Base-by-base conservation (phyloP, 352 stramenopile species). In the Phytophthora citrophthora region DNA sequence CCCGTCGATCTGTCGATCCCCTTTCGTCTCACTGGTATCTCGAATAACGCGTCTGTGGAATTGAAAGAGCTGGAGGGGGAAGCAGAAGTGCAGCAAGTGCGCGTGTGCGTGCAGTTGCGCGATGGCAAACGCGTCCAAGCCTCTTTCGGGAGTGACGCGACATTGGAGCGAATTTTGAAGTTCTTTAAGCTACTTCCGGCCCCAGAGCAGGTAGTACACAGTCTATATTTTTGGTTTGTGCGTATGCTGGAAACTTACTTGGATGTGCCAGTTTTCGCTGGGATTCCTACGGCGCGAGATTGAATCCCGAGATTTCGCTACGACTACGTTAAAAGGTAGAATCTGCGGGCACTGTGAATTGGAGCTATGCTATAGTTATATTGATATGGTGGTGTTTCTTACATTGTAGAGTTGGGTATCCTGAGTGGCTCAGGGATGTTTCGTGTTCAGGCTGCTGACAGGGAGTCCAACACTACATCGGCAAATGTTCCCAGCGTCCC, bases 401-500 rank as follows among this genome's bases (percentile, higher is more conserved):
- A 34, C 20, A 4, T 24, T 46, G n/a, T 43, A 93, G 84, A 95
- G 5, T 49, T 96, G 20, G 88, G 88, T 0, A 84, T 96, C 40
- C 26, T 91, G 48, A 91, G 78, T 53, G 88, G 88, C 6, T 96
- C 88, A 31, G 88, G 81, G 16, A 95, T 96, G 63, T 96, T 96
- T 56, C 88, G 86, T 6, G 74, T 95, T 57, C 79, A 88, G 45
- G 31, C 31, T 54, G 43, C 52, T 38, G 59, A 70, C 27, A 47
- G 47, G 18, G 50, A 45, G 27, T 15, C 31, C 44, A 16, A 12
- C 16, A 51, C 29, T 9, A 32, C 20, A 27, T 15, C 61, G 18
- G 18, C 50, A 55, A 61, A 9, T 18, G 49, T 29, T 15, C 18
- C 53, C 15, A 55, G 13, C 7, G 4, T 24, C 11, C 29, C 59